These are phyloP conservation scores for Rosellinia necatrix DNA, from an alignment of 2,329 filamentous ascomycete genomes.

Conservation along the genomic window DNA sequence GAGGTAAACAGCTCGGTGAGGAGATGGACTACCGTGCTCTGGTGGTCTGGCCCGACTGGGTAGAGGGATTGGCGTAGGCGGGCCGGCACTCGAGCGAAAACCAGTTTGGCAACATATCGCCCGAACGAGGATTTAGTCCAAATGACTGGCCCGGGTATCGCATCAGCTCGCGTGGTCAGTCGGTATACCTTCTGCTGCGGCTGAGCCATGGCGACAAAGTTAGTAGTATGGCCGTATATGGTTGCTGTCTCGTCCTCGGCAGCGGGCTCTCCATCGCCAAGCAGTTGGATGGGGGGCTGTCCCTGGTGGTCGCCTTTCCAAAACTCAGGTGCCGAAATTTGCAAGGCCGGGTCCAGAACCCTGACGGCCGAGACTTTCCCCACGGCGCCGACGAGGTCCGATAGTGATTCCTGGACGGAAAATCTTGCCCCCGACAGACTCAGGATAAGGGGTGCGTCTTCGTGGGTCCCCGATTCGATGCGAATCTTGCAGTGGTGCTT, in stretches of 20 bases:
- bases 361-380: slow-evolving; percentile 36
- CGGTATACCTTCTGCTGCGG: slow-evolving; percentile 17
- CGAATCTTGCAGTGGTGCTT: slow-evolving; percentile 34
- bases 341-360: slow-evolving; percentile 28
- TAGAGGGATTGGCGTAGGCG: slow-evolving; percentile 34
- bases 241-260: slow-evolving; percentile 31
- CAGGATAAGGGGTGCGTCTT: slow-evolving; percentile 30
- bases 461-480: slow-evolving; percentile 27
- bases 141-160: slow-evolving; percentile 31
- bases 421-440: slow-evolving; percentile 35
- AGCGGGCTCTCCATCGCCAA: slow-evolving; percentile 20
- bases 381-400: slow-evolving; percentile 34
- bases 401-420: slow-evolving; percentile 33
- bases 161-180: slow-evolving; percentile 33
- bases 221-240: slow-evolving; percentile 20
- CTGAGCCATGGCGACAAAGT: slow-evolving; percentile 1
- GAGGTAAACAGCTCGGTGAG: slow-evolving; percentile 35
- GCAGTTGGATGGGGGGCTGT: slow-evolving; percentile 22
- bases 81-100: slow-evolving; percentile 33
- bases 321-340: slow-evolving; percentile 24
- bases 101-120: slow-evolving; percentile 36
- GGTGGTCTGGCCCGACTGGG: slow-evolving; percentile 30
- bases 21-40: slow-evolving; percentile 35
- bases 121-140: slow-evolving; percentile 39
- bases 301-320: slow-evolving; percentile 19